Evolutionary conservation across 1,284 basidiomycete genomes (phyloP).

Genomic region (Tilletia horrida): DNA sequence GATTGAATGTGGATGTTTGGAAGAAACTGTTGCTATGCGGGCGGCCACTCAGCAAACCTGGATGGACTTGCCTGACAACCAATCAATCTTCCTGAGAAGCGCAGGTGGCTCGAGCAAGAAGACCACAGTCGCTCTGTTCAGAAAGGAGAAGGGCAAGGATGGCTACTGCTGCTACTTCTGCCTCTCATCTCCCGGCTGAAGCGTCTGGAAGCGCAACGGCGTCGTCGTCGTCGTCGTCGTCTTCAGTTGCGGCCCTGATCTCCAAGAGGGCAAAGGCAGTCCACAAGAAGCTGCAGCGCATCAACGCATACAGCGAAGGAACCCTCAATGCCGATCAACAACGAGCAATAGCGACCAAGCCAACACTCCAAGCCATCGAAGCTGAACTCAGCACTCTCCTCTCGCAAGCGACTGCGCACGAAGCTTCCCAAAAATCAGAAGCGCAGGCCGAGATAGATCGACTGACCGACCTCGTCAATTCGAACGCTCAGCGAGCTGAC

Average conservation of each 20-base stretch:
- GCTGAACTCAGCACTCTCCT: constrained; percentile 12
- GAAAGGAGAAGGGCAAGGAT: too few species aligned
- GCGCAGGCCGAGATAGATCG: constrained; percentile 1
- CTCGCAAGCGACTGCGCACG: neutral
- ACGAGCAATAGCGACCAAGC: constrained; percentile 15
- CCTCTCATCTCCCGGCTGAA: too few species aligned
- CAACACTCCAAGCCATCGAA: constrained; percentile 15
- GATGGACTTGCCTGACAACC: too few species aligned
- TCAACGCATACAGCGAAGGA: constrained; percentile 9
- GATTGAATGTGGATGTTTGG: too few species aligned
- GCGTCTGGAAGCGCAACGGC: neutral
- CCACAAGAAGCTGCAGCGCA: constrained; percentile 23
- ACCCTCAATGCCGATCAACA: constrained; percentile 20
- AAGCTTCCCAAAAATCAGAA: neutral
- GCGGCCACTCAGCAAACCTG: too few species aligned
- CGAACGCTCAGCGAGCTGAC: neutral
- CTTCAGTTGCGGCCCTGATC: neutral
- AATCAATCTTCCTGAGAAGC: too few species aligned
- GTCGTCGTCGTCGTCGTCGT: neutral
- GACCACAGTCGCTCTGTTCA: too few species aligned
- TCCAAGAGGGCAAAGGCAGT: constrained; percentile 20
- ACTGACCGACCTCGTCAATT: constrained; percentile 3
- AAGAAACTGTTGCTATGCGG: too few species aligned
- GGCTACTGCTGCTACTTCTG: too few species aligned
- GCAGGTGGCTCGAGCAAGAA: too few species aligned